Conservation (phyloP, 2,329 filamentous ascomycete genomes). For the Amesomyces nigricolor region DNA sequence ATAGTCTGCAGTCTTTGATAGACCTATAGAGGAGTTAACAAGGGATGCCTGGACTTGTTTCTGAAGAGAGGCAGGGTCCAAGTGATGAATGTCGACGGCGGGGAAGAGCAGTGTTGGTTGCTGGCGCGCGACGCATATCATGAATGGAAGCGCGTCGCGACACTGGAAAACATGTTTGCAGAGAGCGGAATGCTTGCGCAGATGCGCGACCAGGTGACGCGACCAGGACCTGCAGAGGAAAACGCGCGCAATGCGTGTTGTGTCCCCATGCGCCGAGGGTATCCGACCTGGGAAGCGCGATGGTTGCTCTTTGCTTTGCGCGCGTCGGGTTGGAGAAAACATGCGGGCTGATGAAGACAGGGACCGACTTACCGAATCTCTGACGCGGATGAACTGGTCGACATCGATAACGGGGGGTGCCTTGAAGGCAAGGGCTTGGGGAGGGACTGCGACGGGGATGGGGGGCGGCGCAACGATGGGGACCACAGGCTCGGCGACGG, state of each 20-base stretch:
- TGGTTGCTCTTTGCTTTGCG: neutral
- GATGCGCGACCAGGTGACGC: neutral
- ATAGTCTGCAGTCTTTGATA: slow-evolving; percentile 73
- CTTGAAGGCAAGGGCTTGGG: slow-evolving; percentile 10
- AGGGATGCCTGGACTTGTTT: neutral
- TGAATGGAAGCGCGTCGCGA: neutral
- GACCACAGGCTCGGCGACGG: slow-evolving; percentile 15
- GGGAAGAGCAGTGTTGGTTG: neutral
- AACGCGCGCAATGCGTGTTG: neutral
- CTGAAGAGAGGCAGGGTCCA: no score
- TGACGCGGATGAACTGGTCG: slow-evolving; percentile 72
- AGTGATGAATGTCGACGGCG: no score
- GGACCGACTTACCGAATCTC: slow-evolving; percentile 66
- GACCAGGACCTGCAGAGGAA: neutral
- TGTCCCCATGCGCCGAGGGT: neutral
- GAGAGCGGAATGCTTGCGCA: neutral
- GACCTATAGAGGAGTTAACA: slow-evolving; percentile 51
- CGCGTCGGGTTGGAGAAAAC: neutral
- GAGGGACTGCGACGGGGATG: slow-evolving; percentile 10
- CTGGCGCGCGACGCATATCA: neutral
- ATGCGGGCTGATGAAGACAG: slow-evolving; percentile 7
- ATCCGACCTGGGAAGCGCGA: neutral
- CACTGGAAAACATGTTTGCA: neutral
- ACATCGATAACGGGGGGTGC: slow-evolving; percentile 53
- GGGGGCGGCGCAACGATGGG: slow-evolving; percentile 23